Conservation (phyloP, 2,329 filamentous ascomycete genomes). For the Zasmidium cellare region DNA sequence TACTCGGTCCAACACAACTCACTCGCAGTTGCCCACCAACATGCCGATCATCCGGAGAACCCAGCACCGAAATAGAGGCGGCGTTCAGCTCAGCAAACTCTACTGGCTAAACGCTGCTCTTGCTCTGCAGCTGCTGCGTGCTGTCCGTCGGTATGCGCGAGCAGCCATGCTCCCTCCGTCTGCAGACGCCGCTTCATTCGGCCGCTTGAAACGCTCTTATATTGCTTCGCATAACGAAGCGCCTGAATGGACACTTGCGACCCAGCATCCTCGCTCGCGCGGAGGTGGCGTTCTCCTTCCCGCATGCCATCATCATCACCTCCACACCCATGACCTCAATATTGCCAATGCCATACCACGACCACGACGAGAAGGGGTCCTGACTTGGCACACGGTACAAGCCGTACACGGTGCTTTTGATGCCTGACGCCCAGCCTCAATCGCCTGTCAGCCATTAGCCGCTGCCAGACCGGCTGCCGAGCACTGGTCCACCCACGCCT, state of each 20-base stretch:
- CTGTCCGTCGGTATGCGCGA: background rate
- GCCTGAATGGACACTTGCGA: slow-evolving; percentile 10
- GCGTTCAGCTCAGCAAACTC: slow-evolving; percentile 1
- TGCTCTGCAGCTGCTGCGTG: background rate
- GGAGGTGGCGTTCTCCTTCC: slow-evolving; percentile 23
- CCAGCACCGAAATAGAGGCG: slow-evolving; percentile 5
- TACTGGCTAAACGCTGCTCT: slow-evolving; percentile 1
- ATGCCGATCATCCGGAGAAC: slow-evolving; percentile 9
- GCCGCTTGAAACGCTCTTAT: slow-evolving; percentile 18
- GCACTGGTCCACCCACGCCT: slow-evolving; percentile 14
- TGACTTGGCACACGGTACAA: slow-evolving; percentile 9
- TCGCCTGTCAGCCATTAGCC: slow-evolving; percentile 6
- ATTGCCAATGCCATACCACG: background rate
- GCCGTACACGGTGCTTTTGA: slow-evolving; percentile 7
- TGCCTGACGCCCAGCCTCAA: slow-evolving; percentile 15
- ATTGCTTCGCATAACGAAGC: slow-evolving; percentile 20
- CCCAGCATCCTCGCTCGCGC: background rate
- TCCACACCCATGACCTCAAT: background rate
- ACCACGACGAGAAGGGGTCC: background rate
- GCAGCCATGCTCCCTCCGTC: slow-evolving; percentile 6
- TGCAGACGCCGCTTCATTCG: slow-evolving; percentile 4
- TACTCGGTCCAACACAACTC: background rate
- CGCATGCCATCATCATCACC: slow-evolving; percentile 6
- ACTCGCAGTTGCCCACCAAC: background rate
- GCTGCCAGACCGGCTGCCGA: slow-evolving; percentile 12